Conservation (phyloP, 2,329 filamentous ascomycete genomes). For the Proliferodiscus dingleyae region DNA sequence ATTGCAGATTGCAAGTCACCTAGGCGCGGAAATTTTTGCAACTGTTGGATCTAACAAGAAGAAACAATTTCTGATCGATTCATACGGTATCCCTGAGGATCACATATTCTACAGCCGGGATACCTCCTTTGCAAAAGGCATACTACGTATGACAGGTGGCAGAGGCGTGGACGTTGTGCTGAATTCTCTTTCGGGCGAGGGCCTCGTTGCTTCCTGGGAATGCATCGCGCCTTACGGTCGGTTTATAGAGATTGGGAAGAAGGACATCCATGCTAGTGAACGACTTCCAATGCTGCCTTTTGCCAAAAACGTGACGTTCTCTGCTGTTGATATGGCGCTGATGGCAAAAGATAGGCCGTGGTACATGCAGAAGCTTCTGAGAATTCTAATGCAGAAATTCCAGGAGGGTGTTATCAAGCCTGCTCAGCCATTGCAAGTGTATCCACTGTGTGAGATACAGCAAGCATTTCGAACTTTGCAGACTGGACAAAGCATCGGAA, state of each 20-base stretch:
- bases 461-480: neutral
- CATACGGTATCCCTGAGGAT: neutral
- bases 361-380: neutral
- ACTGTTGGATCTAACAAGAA: slow-evolving; percentile 28
- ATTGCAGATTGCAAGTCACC: slow-evolving; percentile 24
- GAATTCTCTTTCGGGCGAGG: slow-evolving; percentile 24
- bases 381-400: slow-evolving; percentile 17
- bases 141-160: slow-evolving; percentile 19
- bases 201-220: slow-evolving; percentile 25
- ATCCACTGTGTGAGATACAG: neutral
- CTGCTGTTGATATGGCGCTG: slow-evolving; percentile 33
- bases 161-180: slow-evolving; percentile 27
- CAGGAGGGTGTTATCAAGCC: slow-evolving; percentile 9
- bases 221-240: slow-evolving; percentile 33
- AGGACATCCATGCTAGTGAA: slow-evolving; percentile 21
- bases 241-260: slow-evolving; percentile 36
- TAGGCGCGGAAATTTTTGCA: slow-evolving; percentile 22
- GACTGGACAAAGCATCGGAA: neutral
- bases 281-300: slow-evolving; percentile 34
- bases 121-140: slow-evolving; percentile 2
- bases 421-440: neutral
- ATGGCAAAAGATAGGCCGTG: neutral
- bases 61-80: slow-evolving; percentile 22
- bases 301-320: slow-evolving; percentile 35
- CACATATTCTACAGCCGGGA: neutral